Evolutionary conservation across 768 basidiomycete species (phyloP).

Genomic region (Tulasnella sp.): DNA sequence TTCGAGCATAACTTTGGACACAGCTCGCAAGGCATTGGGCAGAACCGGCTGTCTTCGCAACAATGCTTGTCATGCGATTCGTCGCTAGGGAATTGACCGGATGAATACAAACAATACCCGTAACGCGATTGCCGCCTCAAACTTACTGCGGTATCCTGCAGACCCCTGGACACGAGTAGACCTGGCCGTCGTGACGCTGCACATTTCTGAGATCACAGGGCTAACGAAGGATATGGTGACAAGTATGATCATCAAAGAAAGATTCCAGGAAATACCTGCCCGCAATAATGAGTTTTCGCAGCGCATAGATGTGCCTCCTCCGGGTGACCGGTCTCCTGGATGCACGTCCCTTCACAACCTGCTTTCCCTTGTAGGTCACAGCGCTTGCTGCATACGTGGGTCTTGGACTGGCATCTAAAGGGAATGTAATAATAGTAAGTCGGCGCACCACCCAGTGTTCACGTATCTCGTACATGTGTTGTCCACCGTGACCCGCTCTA

Average conservation of each 20-base stretch:
- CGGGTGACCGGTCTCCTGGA: not conserved
- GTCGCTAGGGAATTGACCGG: not conserved
- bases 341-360: constrained; percentile 3
- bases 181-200: not conserved
- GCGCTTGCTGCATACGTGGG: not conserved
- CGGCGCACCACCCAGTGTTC: not conserved
- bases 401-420: not conserved
- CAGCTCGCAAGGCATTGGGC: constrained; percentile 6
- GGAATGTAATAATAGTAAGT: not conserved
- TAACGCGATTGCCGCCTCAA: not conserved
- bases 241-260: not conserved
- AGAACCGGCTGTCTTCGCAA: constrained; percentile 4
- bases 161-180: not conserved
- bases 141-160: not conserved
- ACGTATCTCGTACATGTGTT: not conserved
- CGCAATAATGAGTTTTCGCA: not conserved
- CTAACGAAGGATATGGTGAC: not conserved
- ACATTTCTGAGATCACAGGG: not conserved
- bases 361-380: not conserved
- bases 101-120: not conserved
- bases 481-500: constrained; percentile 8
- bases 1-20: not conserved
- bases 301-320: constrained; percentile 2
- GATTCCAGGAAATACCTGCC: not conserved
- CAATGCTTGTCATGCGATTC: not conserved